Percentiles rank a stretch among this genome's conserved stretches.
Conservation (phyloP, 2,329 filamentous ascomycete species). For the Pseudocercospora macadamiae region DNA sequence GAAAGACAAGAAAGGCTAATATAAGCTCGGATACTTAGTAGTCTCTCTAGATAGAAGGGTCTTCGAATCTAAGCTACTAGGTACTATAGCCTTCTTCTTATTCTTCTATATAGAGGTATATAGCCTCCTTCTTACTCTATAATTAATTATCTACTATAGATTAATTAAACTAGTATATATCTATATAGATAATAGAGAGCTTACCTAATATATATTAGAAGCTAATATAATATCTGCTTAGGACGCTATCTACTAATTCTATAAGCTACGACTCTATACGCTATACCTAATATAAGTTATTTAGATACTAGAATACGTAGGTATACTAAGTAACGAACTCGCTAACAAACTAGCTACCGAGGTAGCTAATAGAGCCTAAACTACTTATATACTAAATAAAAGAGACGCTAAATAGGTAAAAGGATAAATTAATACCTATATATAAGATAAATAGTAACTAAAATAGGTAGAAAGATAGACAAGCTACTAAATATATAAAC, state of each 20-base stretch:
- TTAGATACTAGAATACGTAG: background rate
- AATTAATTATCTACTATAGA: background rate
- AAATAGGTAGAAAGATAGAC: background rate
- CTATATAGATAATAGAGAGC: background rate
- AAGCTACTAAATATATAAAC: too few relatives aligned
- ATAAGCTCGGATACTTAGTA: background rate
- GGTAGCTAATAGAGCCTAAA: background rate
- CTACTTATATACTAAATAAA: background rate
- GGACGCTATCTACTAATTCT: background rate
- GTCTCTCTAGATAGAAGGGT: background rate
- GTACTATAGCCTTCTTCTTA: background rate
- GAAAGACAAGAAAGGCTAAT: background rate
- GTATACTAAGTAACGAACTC: too few relatives aligned
- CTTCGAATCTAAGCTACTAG: background rate
- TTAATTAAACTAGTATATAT: background rate
- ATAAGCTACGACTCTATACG: background rate
- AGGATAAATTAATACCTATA: background rate
- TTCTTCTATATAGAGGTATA: background rate
- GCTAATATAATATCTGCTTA: background rate
- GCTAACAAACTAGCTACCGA: background rate
- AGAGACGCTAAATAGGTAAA: background rate
- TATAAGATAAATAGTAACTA: background rate
- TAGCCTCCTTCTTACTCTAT: background rate
- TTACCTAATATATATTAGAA: background rate
- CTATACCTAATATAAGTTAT: background rate